phyloP scores from a whole-genome alignment of 768 basidiomycete genomes.

The Pulveroboletus sp. region DNA sequence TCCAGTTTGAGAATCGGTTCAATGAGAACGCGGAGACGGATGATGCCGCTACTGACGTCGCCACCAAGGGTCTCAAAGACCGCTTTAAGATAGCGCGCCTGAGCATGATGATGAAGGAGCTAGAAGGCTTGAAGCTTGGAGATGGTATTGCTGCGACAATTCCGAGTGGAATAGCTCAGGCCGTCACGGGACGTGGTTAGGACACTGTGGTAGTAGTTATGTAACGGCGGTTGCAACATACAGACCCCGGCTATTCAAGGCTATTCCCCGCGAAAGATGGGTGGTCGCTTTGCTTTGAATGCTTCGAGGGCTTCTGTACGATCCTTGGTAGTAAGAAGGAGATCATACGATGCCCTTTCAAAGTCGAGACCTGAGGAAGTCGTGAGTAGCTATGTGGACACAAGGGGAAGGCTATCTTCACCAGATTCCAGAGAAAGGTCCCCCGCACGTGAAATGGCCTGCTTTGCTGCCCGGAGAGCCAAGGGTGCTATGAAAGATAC shows the following conservation, averaged over 20 bases:
- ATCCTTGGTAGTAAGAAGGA: constrained; percentile 68
- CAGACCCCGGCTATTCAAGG: background rate
- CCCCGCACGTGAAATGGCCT: constrained; percentile 75
- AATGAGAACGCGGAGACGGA: constrained; percentile 49
- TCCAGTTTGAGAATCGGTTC: constrained; percentile 77
- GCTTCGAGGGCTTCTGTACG: constrained; percentile 80
- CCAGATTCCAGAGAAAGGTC: constrained; percentile 77
- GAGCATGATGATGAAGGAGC: constrained; percentile 84
- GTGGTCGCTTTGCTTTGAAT: constrained; percentile 78
- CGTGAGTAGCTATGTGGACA: background rate
- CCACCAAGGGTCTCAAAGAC: constrained; percentile 48
- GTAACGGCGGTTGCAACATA: background rate
- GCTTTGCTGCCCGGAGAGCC: constrained; percentile 83
- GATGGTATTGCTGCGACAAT: constrained; percentile 58
- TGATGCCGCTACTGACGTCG: constrained; percentile 37
- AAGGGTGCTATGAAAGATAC: constrained; percentile 57
- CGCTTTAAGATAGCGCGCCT: constrained; percentile 62
- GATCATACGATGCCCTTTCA: constrained; percentile 81
- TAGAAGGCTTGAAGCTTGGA: constrained; percentile 60
- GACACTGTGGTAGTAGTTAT: constrained; percentile 12
- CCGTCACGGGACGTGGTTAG: constrained; percentile 43
- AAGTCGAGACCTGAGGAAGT: constrained; percentile 72
- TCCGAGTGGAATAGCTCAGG: constrained; percentile 52
- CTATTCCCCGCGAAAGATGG: constrained; percentile 78
- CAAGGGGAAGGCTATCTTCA: constrained; percentile 10